Conservation (phyloP, 148 eudicot species). For the Tetragonia tetragonoides region DNA sequence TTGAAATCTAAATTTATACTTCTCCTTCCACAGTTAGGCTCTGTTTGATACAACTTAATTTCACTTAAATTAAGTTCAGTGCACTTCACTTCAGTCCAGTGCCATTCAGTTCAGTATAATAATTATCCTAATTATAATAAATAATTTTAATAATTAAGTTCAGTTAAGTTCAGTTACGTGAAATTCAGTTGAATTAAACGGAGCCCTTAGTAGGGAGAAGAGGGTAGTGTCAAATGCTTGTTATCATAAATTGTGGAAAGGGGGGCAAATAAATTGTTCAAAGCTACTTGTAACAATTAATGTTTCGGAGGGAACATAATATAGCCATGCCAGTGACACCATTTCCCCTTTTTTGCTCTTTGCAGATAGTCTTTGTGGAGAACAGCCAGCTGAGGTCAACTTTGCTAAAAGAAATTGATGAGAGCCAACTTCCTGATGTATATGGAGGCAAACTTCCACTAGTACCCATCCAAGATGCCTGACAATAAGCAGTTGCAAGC, state of each 20-base stretch:
- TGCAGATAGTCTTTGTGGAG: constrained; percentile 76
- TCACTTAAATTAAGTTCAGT: too few relatives aligned
- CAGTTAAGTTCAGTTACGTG: too few relatives aligned
- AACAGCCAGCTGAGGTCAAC: constrained; percentile 51
- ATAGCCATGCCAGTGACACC: background rate
- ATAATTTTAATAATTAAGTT: too few relatives aligned
- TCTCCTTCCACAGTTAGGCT: too few relatives aligned
- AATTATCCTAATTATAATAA: too few relatives aligned
- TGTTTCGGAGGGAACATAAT: background rate
- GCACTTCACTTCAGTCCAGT: too few relatives aligned
- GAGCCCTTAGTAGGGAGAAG: background rate
- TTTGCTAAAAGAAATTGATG: constrained; percentile 70
- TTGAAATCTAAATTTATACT: background rate
- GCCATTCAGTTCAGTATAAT: too few relatives aligned
- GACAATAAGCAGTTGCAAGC: background rate
- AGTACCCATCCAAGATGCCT: constrained; percentile 53
- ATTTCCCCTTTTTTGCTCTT: background rate
- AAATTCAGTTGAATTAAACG: too few relatives aligned
- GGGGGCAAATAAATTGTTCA: background rate
- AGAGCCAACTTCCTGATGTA: constrained; percentile 78
- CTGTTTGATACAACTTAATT: too few relatives aligned
- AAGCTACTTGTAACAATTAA: background rate
- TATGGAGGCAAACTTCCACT: constrained; percentile 80
- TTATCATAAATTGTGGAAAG: too few relatives aligned
- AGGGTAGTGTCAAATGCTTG: background rate